A percentile compares a stretch with the other conserved stretches of the same genome.
Evolutionary conservation across 306 rosid genomes (phyloP).

Genomic region (Prinsepia uniflora): DNA sequence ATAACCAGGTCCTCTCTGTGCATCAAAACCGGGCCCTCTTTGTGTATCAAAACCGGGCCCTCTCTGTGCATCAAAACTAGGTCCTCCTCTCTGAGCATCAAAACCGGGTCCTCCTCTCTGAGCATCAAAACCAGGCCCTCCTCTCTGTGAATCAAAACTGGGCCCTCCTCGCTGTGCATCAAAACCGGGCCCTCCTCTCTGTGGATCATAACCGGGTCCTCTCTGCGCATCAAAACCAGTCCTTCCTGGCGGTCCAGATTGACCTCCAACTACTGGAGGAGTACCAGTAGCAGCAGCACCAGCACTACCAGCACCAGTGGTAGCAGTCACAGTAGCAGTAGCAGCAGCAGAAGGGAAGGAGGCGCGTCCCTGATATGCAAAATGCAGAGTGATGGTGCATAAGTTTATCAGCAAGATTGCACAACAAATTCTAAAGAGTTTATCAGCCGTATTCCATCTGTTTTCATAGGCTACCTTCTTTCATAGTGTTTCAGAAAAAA

Average conservation of each 20-base stretch:
- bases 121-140: no score
- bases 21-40: slow-evolving; percentile 36
- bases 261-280: slow-evolving; percentile 50
- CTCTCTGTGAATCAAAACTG: no score
- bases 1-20: slow-evolving; percentile 48
- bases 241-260: slow-evolving; percentile 43
- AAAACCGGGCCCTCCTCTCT: slow-evolving; percentile 22
- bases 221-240: slow-evolving; percentile 23
- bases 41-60: slow-evolving; percentile 28
- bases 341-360: slow-evolving; percentile 34
- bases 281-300: slow-evolving; percentile 26
- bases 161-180: slow-evolving; percentile 21
- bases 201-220: slow-evolving; percentile 18
- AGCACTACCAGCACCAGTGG: slow-evolving; percentile 23
- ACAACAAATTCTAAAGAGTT: background rate
- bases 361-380: slow-evolving; percentile 56
- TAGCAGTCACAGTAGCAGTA: slow-evolving; percentile 14
- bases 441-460: background rate
- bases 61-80: slow-evolving; percentile 20
- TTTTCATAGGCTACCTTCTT: background rate
- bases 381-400: background rate
- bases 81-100: slow-evolving; percentile 28
- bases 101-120: no score
- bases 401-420: background rate
- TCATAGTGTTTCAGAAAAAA: background rate